phyloP scores from a whole-genome alignment of 2,329 filamentous ascomycete species.

The Lomentospora prolificans region DNA sequence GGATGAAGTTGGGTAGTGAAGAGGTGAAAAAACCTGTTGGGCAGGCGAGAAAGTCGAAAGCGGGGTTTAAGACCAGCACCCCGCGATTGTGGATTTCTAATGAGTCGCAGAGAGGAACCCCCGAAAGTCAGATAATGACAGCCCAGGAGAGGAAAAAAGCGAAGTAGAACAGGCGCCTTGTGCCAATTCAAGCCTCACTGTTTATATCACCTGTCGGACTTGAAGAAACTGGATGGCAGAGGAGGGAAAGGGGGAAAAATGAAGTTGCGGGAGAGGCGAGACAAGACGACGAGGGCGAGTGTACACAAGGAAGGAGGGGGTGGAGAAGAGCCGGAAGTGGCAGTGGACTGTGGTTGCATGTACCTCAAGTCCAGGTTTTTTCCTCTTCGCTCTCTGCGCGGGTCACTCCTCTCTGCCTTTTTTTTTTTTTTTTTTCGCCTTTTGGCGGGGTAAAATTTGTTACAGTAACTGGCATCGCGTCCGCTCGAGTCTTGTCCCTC shows the following conservation, averaged over 20 bases:
- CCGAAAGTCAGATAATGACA: background rate
- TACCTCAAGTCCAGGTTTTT: background rate
- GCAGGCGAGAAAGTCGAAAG: conserved; percentile 21
- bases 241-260: conserved; percentile 4
- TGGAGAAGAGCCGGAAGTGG: background rate
- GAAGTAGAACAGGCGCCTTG: background rate
- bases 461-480: background rate
- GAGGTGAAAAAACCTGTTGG: conserved; percentile 17
- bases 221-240: conserved; percentile 2
- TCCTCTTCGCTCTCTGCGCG: background rate
- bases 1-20: conserved; percentile 15
- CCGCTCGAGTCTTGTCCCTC: background rate
- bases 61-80: conserved; percentile 29
- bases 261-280: background rate
- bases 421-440: background rate
- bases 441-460: background rate
- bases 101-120: conserved; percentile 1
- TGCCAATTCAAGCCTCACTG: background rate
- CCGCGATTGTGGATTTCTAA: conserved; percentile 13
- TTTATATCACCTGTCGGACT: background rate
- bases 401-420: background rate
- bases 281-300: background rate
- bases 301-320: background rate
- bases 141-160: background rate
- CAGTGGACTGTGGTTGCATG: background rate